Conservation (phyloP, 2,329 filamentous ascomycete genomes). For the Neonectria hederae region DNA sequence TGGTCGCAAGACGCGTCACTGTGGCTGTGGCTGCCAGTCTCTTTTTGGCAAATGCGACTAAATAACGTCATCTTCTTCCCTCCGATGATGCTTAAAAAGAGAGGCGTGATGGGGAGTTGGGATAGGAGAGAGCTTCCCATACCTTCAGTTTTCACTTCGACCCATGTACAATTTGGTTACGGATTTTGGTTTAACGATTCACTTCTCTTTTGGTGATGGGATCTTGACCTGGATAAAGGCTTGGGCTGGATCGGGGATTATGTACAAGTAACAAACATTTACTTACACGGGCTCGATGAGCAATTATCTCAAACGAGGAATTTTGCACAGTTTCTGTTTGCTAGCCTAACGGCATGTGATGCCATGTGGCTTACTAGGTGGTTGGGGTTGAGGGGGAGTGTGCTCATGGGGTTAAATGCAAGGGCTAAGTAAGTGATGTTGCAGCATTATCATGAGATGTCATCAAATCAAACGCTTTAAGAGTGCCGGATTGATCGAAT, state of each 20-base stretch:
- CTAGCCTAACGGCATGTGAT: not conserved
- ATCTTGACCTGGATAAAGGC: conserved; percentile 23
- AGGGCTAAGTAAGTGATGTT: not conserved
- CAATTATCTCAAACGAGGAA: conserved; percentile 16
- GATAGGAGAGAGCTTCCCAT: conserved; percentile 1
- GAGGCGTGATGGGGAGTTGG: not conserved
- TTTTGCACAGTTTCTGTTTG: not conserved
- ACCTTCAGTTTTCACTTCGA: conserved; percentile 33
- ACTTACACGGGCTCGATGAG: conserved; percentile 13
- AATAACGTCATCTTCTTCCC: conserved; percentile 4
- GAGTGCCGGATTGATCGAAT: conserved; percentile 4
- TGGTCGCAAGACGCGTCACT: conserved; percentile 48
- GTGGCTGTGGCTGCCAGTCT: conserved; percentile 49
- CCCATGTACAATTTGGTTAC: conserved; percentile 36
- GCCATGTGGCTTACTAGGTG: conserved; percentile 5
- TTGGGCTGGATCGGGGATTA: conserved; percentile 15
- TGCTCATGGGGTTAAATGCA: not conserved
- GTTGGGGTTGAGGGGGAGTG: not conserved
- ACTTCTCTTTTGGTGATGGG: conserved; percentile 22
- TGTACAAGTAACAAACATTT: conserved; percentile 15
- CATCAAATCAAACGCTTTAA: not conserved
- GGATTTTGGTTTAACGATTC: conserved; percentile 21
- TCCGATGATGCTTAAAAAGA: not conserved
- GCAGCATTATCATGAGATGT: conserved; percentile 7
- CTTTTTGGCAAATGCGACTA: conserved; percentile 48